These are phyloP conservation scores for Sugiyamaella americana DNA, from an alignment of 805 yeast genomes.

Conservation along the genomic window DNA sequence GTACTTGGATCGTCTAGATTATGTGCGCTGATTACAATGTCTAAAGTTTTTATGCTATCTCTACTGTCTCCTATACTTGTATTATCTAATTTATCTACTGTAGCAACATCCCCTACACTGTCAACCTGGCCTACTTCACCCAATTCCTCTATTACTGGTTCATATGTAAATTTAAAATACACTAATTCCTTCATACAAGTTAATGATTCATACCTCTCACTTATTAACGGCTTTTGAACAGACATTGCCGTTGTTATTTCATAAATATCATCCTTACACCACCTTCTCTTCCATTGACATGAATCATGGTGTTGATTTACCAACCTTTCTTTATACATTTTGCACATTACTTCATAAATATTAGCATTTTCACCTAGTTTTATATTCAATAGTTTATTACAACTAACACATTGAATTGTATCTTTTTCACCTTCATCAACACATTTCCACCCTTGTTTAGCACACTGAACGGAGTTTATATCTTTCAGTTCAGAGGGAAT, in stretches of 20 bases:
- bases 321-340: slow-evolving; percentile 3
- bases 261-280: slow-evolving; percentile 6
- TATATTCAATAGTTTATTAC: slow-evolving; percentile 5
- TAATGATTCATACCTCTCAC: slow-evolving; percentile 1
- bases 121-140: no score
- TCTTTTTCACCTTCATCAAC: background rate
- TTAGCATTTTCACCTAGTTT: slow-evolving; percentile 3
- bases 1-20: no score
- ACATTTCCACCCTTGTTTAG: slow-evolving; percentile 13
- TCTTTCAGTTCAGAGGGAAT: slow-evolving; percentile 2
- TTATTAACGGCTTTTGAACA: slow-evolving; percentile 5
- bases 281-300: slow-evolving; percentile 7
- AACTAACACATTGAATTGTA: slow-evolving; percentile 7
- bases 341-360: background rate
- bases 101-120: no score
- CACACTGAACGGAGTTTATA: slow-evolving; percentile 11
- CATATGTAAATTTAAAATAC: background rate
- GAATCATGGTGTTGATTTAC: background rate
- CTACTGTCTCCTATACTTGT: no score
- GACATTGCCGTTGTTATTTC: slow-evolving; percentile 1
- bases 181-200: background rate
- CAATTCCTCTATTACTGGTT: background rate
- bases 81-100: background rate
- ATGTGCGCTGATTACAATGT: no score
- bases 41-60: no score